Evolutionary conservation across 192 early-diverging fungal genomes (phyloP), one percentile per base, ranked within the genome.

Genomic region (Endogone sp.): DNA sequence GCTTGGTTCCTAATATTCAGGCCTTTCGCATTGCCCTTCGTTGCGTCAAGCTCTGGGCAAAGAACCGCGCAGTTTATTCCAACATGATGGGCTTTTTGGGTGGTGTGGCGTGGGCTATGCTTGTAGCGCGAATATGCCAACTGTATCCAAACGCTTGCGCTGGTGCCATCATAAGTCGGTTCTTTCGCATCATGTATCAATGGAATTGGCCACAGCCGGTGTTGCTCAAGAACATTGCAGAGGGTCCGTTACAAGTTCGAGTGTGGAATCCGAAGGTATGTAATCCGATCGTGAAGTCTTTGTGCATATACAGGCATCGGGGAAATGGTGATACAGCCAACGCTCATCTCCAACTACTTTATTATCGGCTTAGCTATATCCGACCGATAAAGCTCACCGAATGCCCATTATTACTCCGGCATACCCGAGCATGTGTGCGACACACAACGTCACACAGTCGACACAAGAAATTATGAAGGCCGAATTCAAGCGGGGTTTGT

Each of bases 331-430:
- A n/a, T n/a, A n/a, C n/a, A n/a, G n/a, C n/a, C n/a, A n/a, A n/a
- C n/a, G n/a, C n/a, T n/a, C n/a, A n/a, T 23, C 23, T 37, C 6
- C 11, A 65, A 49, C 6, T 54, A 29, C 56, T 56, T 37, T 25
- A 16, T 71, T 22, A 26, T 62, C 0, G n/a, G n/a, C 10, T 21
- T 68, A 83, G 75, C 65, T 95, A 3, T 94, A 96, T 76, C 83
- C 87, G 0, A 79, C 81, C 8, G 95, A 99, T 72, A 81, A 79
- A 65, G 81, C 72, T 4, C 97, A 99, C 75, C 83, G 86, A 25
- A 97, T 99, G 95, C 97, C 97, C 6, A 93, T 99, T 65, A 99
- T 99, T 71, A 99, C 97, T 10, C 97, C 97, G 3, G 95, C 97
- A 2, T 99, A 99, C 68, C 97, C 97, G 28, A 94, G 93, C 25